Conservation (phyloP, 2,329 filamentous ascomycete species). For the Monilinia aucupariae region DNA sequence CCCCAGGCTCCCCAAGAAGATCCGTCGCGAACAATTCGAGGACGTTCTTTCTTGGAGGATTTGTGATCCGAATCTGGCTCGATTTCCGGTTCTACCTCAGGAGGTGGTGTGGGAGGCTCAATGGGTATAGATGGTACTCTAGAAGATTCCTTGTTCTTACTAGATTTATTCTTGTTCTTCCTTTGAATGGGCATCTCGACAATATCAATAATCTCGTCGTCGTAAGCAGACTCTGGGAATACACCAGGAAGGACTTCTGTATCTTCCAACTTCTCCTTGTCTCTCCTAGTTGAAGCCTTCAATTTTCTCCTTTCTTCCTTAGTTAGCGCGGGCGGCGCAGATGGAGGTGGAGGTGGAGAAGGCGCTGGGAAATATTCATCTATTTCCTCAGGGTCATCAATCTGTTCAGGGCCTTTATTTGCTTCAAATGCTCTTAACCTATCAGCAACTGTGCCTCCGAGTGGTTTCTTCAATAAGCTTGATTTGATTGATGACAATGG, state of each 20-base stretch:
- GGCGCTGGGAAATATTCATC: slow-evolving; percentile 20
- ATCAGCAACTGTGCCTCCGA: slow-evolving; percentile 50
- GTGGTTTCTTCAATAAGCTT: slow-evolving; percentile 42
- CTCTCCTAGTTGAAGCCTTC: slow-evolving; percentile 2
- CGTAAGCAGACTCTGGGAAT: slow-evolving; percentile 2
- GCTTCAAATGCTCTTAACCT: slow-evolving; percentile 53
- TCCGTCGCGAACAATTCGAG: slow-evolving; percentile 65
- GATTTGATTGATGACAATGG: slow-evolving; percentile 38
- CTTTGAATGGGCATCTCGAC: slow-evolving; percentile 45
- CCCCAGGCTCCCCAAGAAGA: slow-evolving; percentile 74
- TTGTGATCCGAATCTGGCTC: slow-evolving; percentile 47
- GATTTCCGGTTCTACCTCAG: slow-evolving; percentile 35
- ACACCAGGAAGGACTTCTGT: slow-evolving; percentile 3
- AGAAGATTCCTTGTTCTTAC: slow-evolving; percentile 33
- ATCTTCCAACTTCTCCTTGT: slow-evolving; percentile 5
- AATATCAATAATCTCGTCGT: slow-evolving; percentile 36
- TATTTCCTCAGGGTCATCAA: slow-evolving; percentile 13
- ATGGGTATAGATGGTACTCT: slow-evolving; percentile 36
- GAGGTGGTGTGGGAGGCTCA: slow-evolving; percentile 36
- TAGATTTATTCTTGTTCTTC: slow-evolving; percentile 39
- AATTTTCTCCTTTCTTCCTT: slow-evolving; percentile 13
- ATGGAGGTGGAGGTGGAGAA: slow-evolving; percentile 37
- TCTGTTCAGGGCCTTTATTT: slow-evolving; percentile 33
- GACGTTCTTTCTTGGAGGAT: slow-evolving; percentile 67
- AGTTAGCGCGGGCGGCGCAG: slow-evolving; percentile 18